phyloP scores from a whole-genome alignment of 139 green algal genomes.

The Chlamydomonas schloesseri region DNA sequence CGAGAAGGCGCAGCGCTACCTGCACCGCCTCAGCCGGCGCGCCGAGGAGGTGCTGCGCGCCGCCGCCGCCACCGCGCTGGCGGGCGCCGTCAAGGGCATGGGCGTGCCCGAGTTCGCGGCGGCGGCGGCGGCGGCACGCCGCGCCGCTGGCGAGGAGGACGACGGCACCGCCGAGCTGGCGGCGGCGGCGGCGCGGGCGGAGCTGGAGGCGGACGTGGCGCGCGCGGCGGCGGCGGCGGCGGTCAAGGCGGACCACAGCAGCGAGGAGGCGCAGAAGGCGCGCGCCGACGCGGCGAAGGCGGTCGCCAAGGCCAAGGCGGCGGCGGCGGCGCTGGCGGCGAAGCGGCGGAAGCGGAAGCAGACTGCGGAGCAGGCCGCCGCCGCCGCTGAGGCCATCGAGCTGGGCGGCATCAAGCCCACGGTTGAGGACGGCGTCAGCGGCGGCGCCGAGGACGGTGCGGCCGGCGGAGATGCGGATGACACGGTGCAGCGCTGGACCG shows the following conservation, averaged over 20 bases:
- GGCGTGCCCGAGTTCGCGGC: slow-evolving; percentile 65
- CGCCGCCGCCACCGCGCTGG: slow-evolving; percentile 68
- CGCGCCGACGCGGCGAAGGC: background rate
- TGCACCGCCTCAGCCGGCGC: slow-evolving; percentile 78
- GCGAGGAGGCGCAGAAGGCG: background rate
- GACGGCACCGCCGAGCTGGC: background rate
- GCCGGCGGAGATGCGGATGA: slow-evolving; percentile 17
- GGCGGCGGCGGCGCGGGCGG: slow-evolving; percentile 1
- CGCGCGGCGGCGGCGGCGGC: background rate
- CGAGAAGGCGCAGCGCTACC: slow-evolving; percentile 91
- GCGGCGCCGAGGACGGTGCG: background rate
- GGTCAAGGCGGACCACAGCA: background rate
- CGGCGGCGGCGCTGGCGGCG: background rate
- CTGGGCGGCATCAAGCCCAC: background rate
- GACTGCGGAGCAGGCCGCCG: background rate
- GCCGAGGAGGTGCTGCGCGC: slow-evolving; percentile 69
- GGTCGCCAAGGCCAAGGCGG: background rate
- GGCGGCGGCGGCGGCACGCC: slow-evolving; percentile 24
- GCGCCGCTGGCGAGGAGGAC: background rate
- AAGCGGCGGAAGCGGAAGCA: background rate
- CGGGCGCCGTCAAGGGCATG: slow-evolving; percentile 46
- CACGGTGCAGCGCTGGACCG: slow-evolving; percentile 27
- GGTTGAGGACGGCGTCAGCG: background rate
- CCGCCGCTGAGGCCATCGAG: slow-evolving; percentile 25
- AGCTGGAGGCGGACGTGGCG: slow-evolving; percentile 13